Base-by-base conservation (phyloP, 352 stramenopile species). In the Phytophthora tentaculata region DNA sequence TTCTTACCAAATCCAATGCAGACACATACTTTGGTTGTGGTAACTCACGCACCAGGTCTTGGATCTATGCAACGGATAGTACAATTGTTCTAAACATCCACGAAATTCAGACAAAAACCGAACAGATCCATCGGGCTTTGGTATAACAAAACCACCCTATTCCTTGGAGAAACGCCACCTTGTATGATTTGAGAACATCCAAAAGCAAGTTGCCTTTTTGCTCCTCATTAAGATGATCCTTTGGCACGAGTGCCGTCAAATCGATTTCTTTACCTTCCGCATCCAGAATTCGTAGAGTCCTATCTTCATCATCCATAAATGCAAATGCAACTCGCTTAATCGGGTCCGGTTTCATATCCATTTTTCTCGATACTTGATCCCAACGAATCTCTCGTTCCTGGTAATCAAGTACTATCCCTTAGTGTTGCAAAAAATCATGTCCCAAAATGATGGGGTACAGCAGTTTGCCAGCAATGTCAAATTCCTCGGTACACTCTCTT, bases 1-100 rank as follows among this genome's bases (percentile, higher is more conserved):
- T 62, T 68, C 2, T 39, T 39, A 45, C 39, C 17, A 20, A 45
- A 13, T 45, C 13, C 8, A 20, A 45, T 45, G 39, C 39, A 39
- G 32, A 39, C 32, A 39, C 32, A 39, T 39, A 39, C 32, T 39
- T 39, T 13, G 32, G 32, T 39, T 39, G 6, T 13, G 32, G 32
- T 13, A 39, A 39, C 32, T 39, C 32, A 13, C 32, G 32, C 32
- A 39, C 32, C 9, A 39, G 32, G 9, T 39, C 32, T 13, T 39
- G 32, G 5, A 39, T 39, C 9, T 39, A 13, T 39, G 32, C 32
- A 39, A 13, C 1, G 32, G 32, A 39, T 39, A 39, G 2, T 39
- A 39, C 32, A 39, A 39, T 39, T 8, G 32, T 13, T 39, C 32
- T 13, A 39, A 39, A 14, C 32, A 39, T 39, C 32, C 32, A 9